These are phyloP conservation scores for Lumnitzera racemosa DNA, from an alignment of 345 rosid species.

Conservation along the genomic window DNA sequence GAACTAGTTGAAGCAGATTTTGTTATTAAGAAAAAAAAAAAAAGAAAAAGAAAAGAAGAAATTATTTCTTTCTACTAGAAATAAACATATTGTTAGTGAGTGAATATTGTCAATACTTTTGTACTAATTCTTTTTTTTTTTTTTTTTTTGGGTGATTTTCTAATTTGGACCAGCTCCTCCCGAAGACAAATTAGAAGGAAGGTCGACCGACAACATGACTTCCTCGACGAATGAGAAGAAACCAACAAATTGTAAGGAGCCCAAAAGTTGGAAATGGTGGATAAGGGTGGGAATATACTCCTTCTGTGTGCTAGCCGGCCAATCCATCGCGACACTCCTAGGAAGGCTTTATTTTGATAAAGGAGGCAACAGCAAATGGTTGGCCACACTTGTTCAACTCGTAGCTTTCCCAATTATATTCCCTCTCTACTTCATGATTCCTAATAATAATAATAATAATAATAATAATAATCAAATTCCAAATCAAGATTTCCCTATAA, in stretches of 20 bases:
- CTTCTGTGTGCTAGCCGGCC: conserved; percentile 23
- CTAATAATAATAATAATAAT: conserved; percentile 8
- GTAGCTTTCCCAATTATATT: conserved; percentile 33
- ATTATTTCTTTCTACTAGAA: too few relatives aligned
- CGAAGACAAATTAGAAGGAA: conserved; percentile 14
- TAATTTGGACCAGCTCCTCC: conserved; percentile 8
- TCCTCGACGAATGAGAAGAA: not conserved
- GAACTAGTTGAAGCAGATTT: too few relatives aligned
- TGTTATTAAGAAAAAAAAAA: too few relatives aligned
- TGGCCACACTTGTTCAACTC: conserved; percentile 26
- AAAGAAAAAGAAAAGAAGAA: too few relatives aligned
- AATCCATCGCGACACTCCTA: conserved; percentile 25
- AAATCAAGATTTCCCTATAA: not conserved
- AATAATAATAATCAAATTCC: not conserved
- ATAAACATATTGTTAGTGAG: too few relatives aligned
- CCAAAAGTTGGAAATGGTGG: conserved; percentile 22
- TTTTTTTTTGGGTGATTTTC: not conserved
- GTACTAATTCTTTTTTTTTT: too few relatives aligned
- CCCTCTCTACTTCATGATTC: conserved; percentile 20
- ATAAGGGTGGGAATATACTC: conserved; percentile 24
- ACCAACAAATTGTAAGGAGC: conserved; percentile 1
- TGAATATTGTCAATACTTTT: too few relatives aligned
- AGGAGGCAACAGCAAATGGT: conserved; percentile 44
- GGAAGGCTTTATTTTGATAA: conserved; percentile 32
- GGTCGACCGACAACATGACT: not conserved